Evolutionary conservation across 495 filamentous ascomycete species (phyloP).

Genomic region (Parathielavia appendiculata): DNA sequence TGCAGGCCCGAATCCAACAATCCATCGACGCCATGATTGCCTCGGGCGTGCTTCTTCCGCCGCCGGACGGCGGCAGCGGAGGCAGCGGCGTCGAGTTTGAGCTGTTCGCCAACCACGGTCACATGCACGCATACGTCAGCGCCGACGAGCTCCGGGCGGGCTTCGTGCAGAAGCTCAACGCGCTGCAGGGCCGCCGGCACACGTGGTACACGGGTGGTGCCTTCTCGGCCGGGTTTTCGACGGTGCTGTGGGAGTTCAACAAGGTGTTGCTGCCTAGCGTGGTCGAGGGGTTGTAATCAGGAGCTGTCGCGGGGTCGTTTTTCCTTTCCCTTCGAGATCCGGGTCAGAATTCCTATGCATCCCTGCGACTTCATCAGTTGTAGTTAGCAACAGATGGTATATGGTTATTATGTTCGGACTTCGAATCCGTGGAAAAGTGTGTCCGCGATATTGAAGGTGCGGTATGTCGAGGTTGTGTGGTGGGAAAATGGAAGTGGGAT

Average conservation of each 20-base stretch:
- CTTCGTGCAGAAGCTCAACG: conserved; percentile 45
- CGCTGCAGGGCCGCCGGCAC: conserved; percentile 43
- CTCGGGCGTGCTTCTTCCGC: conserved; percentile 21
- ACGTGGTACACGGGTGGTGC: conserved; percentile 49
- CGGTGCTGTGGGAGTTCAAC: conserved; percentile 17
- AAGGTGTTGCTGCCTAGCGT: conserved; percentile 12
- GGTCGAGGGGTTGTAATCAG: conserved; percentile 12
- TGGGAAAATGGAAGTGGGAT: too few relatives aligned
- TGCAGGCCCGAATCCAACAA: conserved; percentile 24
- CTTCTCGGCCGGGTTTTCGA: conserved; percentile 10
- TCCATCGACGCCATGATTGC: conserved; percentile 27
- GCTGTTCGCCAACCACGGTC: conserved; percentile 25
- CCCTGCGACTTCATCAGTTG: too few relatives aligned
- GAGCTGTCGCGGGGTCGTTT: too few relatives aligned
- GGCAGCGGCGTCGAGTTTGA: conserved; percentile 16
- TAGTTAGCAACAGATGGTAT: too few relatives aligned
- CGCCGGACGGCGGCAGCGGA: too few relatives aligned
- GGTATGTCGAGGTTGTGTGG: too few relatives aligned
- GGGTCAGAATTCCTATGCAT: too few relatives aligned
- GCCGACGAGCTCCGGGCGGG: conserved; percentile 38
- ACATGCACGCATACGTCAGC: conserved; percentile 17
- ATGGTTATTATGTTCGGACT: too few relatives aligned
- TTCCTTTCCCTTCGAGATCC: neutral
- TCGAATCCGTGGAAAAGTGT: too few relatives aligned
- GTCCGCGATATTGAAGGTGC: too few relatives aligned